Conservation (phyloP, 139 green algal genomes). For the Haematococcus lacustris region DNA sequence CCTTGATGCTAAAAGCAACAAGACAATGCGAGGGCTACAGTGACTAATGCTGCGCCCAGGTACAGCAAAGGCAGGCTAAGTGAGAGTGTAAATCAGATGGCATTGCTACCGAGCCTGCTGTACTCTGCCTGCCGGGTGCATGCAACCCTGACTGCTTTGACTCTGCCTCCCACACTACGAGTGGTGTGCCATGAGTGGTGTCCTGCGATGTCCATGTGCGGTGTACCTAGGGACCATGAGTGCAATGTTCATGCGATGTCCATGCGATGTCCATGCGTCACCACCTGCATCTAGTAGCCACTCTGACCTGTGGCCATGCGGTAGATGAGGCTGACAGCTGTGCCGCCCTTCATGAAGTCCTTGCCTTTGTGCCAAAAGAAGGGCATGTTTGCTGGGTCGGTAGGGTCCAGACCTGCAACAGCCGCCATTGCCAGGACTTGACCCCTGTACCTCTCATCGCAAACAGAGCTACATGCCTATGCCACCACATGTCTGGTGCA, state of each 20-base stretch:
- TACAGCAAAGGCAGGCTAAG: too few relatives aligned
- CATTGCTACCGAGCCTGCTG: too few relatives aligned
- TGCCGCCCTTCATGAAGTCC: conserved; percentile 31
- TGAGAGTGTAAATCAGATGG: too few relatives aligned
- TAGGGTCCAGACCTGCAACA: conserved; percentile 33
- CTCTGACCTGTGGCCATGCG: conserved; percentile 28
- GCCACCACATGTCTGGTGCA: neutral
- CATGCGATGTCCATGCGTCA: neutral
- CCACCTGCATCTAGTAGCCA: neutral
- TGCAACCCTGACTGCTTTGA: too few relatives aligned
- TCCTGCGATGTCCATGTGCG: too few relatives aligned
- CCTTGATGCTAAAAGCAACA: neutral
- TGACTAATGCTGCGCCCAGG: too few relatives aligned
- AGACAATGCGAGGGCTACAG: too few relatives aligned
- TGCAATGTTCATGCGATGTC: neutral
- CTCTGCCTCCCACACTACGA: too few relatives aligned
- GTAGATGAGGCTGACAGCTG: conserved; percentile 21
- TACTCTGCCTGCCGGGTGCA: too few relatives aligned
- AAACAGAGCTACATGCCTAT: neutral
- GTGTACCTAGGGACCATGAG: neutral
- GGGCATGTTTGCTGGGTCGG: conserved; percentile 32
- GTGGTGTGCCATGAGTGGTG: too few relatives aligned
- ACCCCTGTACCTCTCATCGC: neutral
- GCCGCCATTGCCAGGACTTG: neutral
- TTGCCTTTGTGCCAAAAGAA: conserved; percentile 66